Evolutionary conservation across 768 basidiomycete species (phyloP), one percentile per base, ranked within the genome.

Genomic region (Kwoniella newhampshirensis): DNA sequence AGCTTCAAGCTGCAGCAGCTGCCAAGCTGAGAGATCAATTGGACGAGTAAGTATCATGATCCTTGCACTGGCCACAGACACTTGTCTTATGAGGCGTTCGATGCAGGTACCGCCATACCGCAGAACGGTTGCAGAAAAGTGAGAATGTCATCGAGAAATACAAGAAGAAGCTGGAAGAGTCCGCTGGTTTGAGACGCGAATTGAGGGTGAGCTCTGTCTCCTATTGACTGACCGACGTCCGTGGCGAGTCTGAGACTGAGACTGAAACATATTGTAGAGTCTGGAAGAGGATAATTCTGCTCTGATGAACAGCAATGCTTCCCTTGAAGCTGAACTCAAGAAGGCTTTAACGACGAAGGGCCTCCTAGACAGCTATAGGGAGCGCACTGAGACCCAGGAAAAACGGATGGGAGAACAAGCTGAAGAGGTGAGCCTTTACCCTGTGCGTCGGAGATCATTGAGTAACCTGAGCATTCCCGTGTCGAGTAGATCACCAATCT

Each of bases 111-210:
- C 86, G 87, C 4, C 92, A 97, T 78, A 87, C 91, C 4, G 88
- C 89, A 3, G 96, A 97, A 68, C 89, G 86, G 63, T 80, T 92
- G 39, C 87, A 89, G 67, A 98, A 97, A 80, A 88, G 86, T 1
- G 96, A 98, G 78, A 93, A 93, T 70, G 92, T 96, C 26, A 89
- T 96, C 83, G 92, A 97, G 77, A 99, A 98, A 76, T 93, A 97
- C 77, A 94, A 93, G 80, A 93, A 90, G 82, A 99, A 98, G 78
- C 82, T 98, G 1, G 94, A 97, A 68, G 96, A 97, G 74, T 85
- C 88, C 3, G 91, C 88, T 13, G 90, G 94, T 62, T 65, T 73
- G 23, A 67, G 70, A 25, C 56, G 78, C 37, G 71, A 75, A 44
- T 57, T 81, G 51, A 78, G 80, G 64, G 80, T 80, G 43, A 27